A percentile compares a stretch with the other conserved stretches of the same genome.
Conservation (phyloP, 495 filamentous ascomycete genomes). For the Aspergillus funiculosus region DNA sequence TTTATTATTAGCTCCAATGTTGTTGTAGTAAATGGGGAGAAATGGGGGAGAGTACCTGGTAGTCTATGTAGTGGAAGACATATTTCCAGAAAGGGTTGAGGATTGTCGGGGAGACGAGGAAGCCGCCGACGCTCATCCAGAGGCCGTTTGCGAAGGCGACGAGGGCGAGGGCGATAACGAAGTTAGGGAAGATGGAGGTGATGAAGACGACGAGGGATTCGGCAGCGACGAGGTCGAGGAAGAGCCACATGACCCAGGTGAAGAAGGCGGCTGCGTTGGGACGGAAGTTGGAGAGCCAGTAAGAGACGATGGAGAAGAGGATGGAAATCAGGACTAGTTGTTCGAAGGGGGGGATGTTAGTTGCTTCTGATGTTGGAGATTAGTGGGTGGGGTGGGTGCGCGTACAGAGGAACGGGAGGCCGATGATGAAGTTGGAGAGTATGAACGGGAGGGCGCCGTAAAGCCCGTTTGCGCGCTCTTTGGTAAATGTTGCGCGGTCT, state of each 20-base stretch:
- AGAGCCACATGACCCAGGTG: slow-evolving; percentile 79
- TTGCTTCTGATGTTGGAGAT: not conserved
- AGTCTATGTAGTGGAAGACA: slow-evolving; percentile 79
- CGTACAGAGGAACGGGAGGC: slow-evolving; percentile 64
- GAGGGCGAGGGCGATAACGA: slow-evolving; percentile 68
- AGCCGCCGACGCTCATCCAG: slow-evolving; percentile 80
- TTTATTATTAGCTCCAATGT: not conserved
- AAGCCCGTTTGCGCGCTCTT: slow-evolving; percentile 76
- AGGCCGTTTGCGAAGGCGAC: slow-evolving; percentile 79
- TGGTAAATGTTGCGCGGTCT: slow-evolving; percentile 64
- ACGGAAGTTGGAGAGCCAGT: slow-evolving; percentile 76
- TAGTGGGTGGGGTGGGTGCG: not conserved
- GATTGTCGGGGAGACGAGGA: slow-evolving; percentile 63
- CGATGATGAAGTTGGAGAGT: slow-evolving; percentile 74
- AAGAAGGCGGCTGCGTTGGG: slow-evolving; percentile 62
- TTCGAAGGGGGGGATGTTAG: slow-evolving; percentile 8
- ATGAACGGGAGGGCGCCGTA: slow-evolving; percentile 68
- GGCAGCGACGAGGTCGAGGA: slow-evolving; percentile 74
- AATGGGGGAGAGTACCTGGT: slow-evolving; percentile 44
- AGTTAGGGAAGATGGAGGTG: slow-evolving; percentile 65
- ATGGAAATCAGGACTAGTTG: slow-evolving; percentile 57
- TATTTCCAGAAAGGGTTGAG: slow-evolving; percentile 82
- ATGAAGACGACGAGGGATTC: slow-evolving; percentile 75
- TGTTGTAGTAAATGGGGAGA: not conserved
- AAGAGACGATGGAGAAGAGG: slow-evolving; percentile 66